Base-by-base conservation (phyloP, 139 green algal species). In the Volvox africanus region DNA sequence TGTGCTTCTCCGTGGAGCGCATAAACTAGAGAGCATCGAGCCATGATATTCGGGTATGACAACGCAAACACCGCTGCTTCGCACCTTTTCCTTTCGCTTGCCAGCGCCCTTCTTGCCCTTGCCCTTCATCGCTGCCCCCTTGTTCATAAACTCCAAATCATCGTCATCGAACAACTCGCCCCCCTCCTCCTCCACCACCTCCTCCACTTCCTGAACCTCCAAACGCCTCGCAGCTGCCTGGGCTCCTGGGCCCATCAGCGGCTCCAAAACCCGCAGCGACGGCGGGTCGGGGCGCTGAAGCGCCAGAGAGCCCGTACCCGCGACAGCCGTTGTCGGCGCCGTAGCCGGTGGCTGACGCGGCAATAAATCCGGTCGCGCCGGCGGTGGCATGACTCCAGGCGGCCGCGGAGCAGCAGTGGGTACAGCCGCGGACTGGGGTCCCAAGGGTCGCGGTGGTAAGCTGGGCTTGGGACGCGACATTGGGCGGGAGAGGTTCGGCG, bases 231-330 rank as follows among this genome's bases (percentile, higher is more conserved):
- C 35, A 26, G 80, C 68, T 13, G 55, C 67, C 28, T 30, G 28
- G 18, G 9, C 37, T 44, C 50, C 68, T 16, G 68, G 80, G 0
- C 32, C 80, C 91, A 94, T 94, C 1, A 94, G 82, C 2, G 88
- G 69, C 83, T 91, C 92, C 24, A 94, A 88, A 50, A 94, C 92
- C 36, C 92, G 92, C 88, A 94, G 82, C 61, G 92, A 86, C 1
- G 92, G 92, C 36, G 92, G 69, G 16, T 92, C 65, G 26, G 92
- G 92, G 18, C 69, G 37, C 21, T 81, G n/a, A 2, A 89, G 85
- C 69, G 55, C 37, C 21, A 20, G 16, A 21, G 36, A 24, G 36
- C 67, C 9, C 21, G 26, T 20, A 18, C n/a, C 82, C 1, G 13
- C 36, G 13, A 24, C 85, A 0, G 85, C 69, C 44, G 85, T 89